Base-by-base conservation (phyloP, 73 alveolate genomes). In the Tetrahymena borealis region DNA sequence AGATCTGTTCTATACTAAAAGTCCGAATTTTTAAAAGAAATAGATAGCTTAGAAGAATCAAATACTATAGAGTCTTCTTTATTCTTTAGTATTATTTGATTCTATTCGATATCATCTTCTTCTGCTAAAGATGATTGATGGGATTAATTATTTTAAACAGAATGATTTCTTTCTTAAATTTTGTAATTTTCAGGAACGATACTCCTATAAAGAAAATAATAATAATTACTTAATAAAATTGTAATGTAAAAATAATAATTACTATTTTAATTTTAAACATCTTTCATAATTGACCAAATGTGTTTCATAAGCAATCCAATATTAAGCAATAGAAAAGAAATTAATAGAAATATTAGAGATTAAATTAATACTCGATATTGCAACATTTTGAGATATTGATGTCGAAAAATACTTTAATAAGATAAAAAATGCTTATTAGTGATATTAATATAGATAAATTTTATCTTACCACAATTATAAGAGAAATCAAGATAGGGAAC, bases 1-100 rank as follows among this genome's bases (percentile, higher is more conserved):
- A 90, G 20, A 35, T 32, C 33, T 0, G 90, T 40, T 60, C 94
- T 60, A 24, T 91, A 91, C 43, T 91, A 18, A 78, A 91, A 91
- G 0, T 78, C 32, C 11, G 91, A 43, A 32, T 41, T 10, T n/a
- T 91, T 78, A 32, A 91, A 42, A 35, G 42, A 16, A 42, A 41
- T 91, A 20, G 37, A 16, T 11, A 8, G 12, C 1, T 10, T n/a
- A n/a, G n/a, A n/a, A n/a, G n/a, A n/a, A n/a, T n/a, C n/a, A n/a
- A n/a, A n/a, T n/a, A n/a, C n/a, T n/a, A n/a, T n/a, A n/a, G n/a
- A n/a, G n/a, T n/a, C n/a, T n/a, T n/a, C n/a, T n/a, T n/a, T n/a
- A n/a, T n/a, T n/a, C n/a, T n/a, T n/a, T n/a, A n/a, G n/a, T n/a
- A n/a, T n/a, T n/a, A n/a, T n/a, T n/a, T n/a, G n/a, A n/a, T n/a